Evolutionary conservation across 768 basidiomycete genomes (phyloP), one percentile per base, ranked within the genome.

Genomic region (Lactarius deliciosus): DNA sequence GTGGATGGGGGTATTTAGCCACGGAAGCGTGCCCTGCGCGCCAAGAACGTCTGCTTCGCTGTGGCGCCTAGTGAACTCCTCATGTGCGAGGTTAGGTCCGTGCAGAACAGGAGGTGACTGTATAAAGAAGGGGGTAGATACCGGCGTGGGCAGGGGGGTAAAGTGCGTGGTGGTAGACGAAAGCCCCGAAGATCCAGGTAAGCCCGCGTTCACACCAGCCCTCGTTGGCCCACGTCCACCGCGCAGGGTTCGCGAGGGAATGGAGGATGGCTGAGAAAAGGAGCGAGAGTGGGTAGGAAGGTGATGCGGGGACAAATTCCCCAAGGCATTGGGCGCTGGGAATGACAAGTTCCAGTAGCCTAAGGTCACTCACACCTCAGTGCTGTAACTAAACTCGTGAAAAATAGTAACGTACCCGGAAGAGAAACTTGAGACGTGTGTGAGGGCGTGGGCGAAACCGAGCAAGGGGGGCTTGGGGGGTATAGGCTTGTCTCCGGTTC

Each of bases 391-490:
- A 18, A 40, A 36, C 47, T 57, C 9, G 36, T 20, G 5, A 15
- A 16, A 15, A 40, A 16, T 15, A 62, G 16, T 15, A 22, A 62
- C 61, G 5, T 54, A 66, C 65, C n/a, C 1, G 38, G 22, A 16
- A 28, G 22, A 5, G 61, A 28, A 34, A 34, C 11, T 16, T 41
- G n/a, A 57, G 47, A 41, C 4, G 4, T 0, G 7, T 36, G 47
- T 3, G 57, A 38, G 10, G 61, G 47, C 16, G 56, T 32, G 55
- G 56, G 36, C 38, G 61, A 58, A 34, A 18, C 8, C 47, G 65
- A 41, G 57, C 22, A 40, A 4, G 57, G 28, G 2, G 61, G 57
- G 36, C 57, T 66, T 18, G 50, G 20, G 25, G 20, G 22, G 53
- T 56, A 50, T 11, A 58, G 18, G 11, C n/a, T 2, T 34, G 57